These are phyloP conservation scores for Croton laevigatus DNA, from an alignment of 441 rosid genomes.

Conservation along the genomic window DNA sequence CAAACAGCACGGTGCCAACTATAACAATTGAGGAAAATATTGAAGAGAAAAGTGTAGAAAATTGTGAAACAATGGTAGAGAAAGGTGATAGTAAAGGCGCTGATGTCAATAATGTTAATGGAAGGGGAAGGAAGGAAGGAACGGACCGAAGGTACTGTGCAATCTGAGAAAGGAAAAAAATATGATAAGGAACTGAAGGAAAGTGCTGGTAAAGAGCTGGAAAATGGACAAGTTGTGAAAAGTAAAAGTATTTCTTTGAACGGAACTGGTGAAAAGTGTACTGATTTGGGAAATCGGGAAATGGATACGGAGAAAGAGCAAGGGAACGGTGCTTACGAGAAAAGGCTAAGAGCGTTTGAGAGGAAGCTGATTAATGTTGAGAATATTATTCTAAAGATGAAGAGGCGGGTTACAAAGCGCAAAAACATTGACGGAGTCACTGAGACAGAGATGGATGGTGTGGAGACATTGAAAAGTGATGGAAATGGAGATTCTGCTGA, in stretches of 20 bases:
- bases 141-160: neutral
- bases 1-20: neutral
- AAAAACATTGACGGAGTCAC: neutral
- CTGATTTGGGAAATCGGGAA: neutral
- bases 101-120: neutral
- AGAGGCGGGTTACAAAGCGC: conserved; percentile 17
- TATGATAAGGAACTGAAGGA: conserved; percentile 11
- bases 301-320: conserved; percentile 1
- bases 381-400: too few relatives aligned
- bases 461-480: neutral
- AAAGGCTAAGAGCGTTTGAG: conserved; percentile 18
- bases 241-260: neutral
- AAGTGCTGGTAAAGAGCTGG: neutral
- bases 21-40: too few relatives aligned
- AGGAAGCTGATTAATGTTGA: conserved; percentile 27
- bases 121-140: neutral
- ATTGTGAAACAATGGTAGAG: neutral
- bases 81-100: neutral
- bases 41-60: too few relatives aligned
- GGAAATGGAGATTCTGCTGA: conserved; percentile 6
- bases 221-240: neutral
- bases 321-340: neutral
- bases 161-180: neutral
- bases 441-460: conserved; percentile 8
- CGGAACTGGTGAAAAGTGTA: neutral